phyloP scores from a whole-genome alignment of 1,284 basidiomycete species.

The Puccinia coronata region DNA sequence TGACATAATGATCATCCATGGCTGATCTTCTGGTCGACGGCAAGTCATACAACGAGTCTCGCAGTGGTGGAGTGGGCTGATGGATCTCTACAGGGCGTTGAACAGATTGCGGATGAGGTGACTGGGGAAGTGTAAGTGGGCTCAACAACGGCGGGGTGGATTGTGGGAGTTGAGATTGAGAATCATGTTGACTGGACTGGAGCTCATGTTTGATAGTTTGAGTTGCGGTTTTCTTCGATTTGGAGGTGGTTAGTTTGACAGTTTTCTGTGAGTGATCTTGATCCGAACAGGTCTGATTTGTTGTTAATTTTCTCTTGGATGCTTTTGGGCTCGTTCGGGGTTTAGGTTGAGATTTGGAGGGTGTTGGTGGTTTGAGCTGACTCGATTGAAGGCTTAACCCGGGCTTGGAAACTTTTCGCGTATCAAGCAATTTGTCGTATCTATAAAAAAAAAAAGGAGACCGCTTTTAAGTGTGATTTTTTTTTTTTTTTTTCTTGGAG shows the following conservation, averaged over 20 bases:
- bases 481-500: background rate
- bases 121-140: background rate
- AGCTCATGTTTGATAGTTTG: background rate
- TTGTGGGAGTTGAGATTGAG: background rate
- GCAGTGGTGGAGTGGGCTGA: background rate
- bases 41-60: constrained; percentile 38
- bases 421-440: constrained; percentile 44
- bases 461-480: background rate
- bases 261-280: background rate
- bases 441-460: constrained; percentile 2
- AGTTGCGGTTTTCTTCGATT: background rate
- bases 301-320: constrained; percentile 9
- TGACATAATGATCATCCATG: constrained; percentile 27
- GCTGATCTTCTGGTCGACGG: constrained; percentile 4
- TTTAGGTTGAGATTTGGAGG: constrained; percentile 20
- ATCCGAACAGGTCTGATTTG: background rate
- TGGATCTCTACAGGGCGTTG: background rate
- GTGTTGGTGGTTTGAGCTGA: constrained; percentile 14
- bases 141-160: background rate
- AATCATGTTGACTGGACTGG: background rate
- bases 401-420: constrained; percentile 22
- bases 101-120: background rate
- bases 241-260: background rate
- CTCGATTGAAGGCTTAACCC: background rate
- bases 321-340: constrained; percentile 19